phyloP scores from a whole-genome alignment of 371 early-diverging fungal genomes.

The Mucor lusitanicus region DNA sequence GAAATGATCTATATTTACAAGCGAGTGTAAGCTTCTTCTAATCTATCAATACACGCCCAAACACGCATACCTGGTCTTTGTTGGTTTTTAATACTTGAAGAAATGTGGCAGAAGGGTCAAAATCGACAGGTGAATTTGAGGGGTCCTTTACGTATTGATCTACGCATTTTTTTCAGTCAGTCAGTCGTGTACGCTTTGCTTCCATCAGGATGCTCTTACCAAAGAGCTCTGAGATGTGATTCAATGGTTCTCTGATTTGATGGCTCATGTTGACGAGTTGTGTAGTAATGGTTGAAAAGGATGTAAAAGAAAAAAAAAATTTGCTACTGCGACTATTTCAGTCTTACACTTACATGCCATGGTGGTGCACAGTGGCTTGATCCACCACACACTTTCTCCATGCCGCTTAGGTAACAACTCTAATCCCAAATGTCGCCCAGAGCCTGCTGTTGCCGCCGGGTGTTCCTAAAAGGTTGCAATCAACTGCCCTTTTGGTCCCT shows the following conservation, averaged over 20 bases:
- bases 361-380: background rate
- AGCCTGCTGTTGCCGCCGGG: background rate
- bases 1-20: constrained; percentile 46
- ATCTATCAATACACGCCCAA: background rate
- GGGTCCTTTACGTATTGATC: constrained; percentile 10
- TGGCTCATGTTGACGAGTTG: background rate
- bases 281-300: background rate
- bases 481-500: background rate
- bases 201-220: background rate
- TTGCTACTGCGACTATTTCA: background rate
- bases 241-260: constrained; percentile 15
- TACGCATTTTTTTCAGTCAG: background rate
- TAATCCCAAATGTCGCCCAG: background rate
- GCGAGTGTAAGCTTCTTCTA: background rate
- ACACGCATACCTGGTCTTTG: constrained; percentile 18
- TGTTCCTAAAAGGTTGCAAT: background rate
- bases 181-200: background rate
- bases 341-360: too few species aligned
- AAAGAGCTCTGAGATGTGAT: constrained; percentile 12
- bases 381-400: background rate
- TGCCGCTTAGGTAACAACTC: background rate
- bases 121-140: constrained; percentile 10
- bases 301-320: background rate
- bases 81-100: constrained; percentile 14
- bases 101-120: constrained; percentile 23